A percentile compares a stretch with the other conserved stretches of the same genome.
Evolutionary conservation across 148 eudicot genomes (phyloP).

Genomic region (Agrostemma githago): DNA sequence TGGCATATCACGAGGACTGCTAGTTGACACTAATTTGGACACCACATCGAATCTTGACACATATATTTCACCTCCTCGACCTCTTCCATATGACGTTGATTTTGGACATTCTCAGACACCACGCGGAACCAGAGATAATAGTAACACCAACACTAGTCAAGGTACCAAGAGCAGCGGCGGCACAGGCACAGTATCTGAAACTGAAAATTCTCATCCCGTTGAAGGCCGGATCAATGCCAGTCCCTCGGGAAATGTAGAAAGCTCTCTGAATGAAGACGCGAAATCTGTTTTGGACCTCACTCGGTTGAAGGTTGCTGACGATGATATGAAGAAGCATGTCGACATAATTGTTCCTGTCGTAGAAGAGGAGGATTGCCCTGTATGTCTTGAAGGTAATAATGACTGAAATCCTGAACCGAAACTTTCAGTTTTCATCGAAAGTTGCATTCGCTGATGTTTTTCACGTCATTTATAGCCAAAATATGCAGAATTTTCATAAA

Average conservation of each 20-base stretch:
- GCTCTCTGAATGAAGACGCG: conserved; percentile 27
- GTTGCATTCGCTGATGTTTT: neutral
- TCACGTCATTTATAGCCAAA: too few species aligned
- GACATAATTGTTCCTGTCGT: conserved; percentile 33
- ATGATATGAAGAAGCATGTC: conserved; percentile 53
- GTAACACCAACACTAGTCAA: too few species aligned
- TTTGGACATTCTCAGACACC: conserved; percentile 42
- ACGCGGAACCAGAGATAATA: conserved; percentile 28
- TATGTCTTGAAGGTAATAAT: conserved; percentile 85
- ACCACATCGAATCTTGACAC: conserved; percentile 73
- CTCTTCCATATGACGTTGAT: conserved; percentile 58
- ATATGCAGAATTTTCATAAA: too few species aligned
- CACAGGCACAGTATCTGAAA: conserved; percentile 29
- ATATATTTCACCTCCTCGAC: conserved; percentile 66
- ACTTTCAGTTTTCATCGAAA: neutral
- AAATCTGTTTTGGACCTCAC: conserved; percentile 42
- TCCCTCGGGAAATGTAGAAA: conserved; percentile 30
- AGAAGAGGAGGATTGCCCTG: conserved; percentile 81
- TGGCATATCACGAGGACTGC: conserved; percentile 50
- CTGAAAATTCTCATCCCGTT: conserved; percentile 29
- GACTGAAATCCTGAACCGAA: neutral
- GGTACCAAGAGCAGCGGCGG: conserved; percentile 25
- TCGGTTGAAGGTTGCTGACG: conserved; percentile 35
- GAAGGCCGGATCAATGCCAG: conserved; percentile 27
- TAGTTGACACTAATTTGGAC: conserved; percentile 78